Conservation (phyloP, 129 eudicot species). For the Apium graveolens region DNA sequence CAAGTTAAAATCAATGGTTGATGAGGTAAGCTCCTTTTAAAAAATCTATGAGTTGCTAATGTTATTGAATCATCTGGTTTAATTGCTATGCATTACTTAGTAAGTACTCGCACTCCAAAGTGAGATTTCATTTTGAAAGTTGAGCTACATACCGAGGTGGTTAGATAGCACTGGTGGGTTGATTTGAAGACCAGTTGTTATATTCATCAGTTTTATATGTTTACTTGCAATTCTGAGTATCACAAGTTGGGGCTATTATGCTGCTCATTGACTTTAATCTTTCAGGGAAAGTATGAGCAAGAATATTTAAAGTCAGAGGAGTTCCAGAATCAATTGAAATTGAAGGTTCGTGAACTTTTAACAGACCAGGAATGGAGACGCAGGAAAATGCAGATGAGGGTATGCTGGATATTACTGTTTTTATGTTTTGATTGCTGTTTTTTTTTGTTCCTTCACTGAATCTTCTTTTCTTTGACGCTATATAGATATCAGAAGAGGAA, state of each 20-base stretch:
- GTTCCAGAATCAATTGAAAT: conserved; percentile 69
- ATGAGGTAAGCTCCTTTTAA: conserved; percentile 49
- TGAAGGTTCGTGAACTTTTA: conserved; percentile 84
- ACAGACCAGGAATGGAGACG: conserved; percentile 99
- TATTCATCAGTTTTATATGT: not conserved
- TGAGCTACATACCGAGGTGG: not conserved
- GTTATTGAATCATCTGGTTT: not conserved
- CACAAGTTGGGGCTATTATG: not conserved
- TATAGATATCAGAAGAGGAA: conserved; percentile 96
- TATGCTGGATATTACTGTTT: conserved; percentile 27
- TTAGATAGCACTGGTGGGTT: not conserved
- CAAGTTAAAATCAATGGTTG: conserved; percentile 81
- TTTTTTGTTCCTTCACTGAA: not conserved
- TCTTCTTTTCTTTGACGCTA: not conserved
- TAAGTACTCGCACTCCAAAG: not conserved
- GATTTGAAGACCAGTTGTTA: not conserved
- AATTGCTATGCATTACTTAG: not conserved
- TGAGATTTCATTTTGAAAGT: not conserved
- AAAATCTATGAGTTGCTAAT: not conserved
- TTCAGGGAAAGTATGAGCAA: conserved; percentile 87
- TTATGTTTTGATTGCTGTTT: conserved; percentile 6
- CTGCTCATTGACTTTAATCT: conserved; percentile 3
- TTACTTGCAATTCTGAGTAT: not conserved
- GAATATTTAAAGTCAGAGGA: conserved; percentile 62
- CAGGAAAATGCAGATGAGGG: conserved; percentile 99